Base-by-base conservation (phyloP, 2,329 filamentous ascomycete species). In the Cercospora brassicicola region DNA sequence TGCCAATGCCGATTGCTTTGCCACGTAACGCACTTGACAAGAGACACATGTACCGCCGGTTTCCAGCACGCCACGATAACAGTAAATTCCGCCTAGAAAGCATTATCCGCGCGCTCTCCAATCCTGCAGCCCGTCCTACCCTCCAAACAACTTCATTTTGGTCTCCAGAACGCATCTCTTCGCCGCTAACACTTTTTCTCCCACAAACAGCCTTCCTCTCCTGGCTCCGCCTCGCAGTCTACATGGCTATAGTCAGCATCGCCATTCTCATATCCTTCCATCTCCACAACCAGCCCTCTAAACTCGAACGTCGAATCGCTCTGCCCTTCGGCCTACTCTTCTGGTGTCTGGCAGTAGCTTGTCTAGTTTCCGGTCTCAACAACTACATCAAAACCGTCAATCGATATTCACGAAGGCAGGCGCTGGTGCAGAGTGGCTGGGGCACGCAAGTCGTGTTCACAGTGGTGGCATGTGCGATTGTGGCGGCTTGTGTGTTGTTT, bases 261-360 rank as follows among this genome's bases (percentile, higher is more conserved):
- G 94, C 95, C 61, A 97, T 99, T 73, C 89, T 96, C 9, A 85
- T 97, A 61, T 96, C 92, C 13, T 99, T 99, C 79, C 94, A 99
- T 77, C 85, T 99, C 60, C 94, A 93, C 76, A 84, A 84, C 18
- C 81, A 89, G 74, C 92, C 95, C 0, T 87, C 88, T 0, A 76
- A 82, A 0, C 79, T 92, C 13, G 95, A 99, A 82, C 83, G 88
- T 68, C 87, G 86, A 53, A 89, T 97, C 80, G 90, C 95, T 0
- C 85, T 91, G 69, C 95, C 95, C 0, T 86, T 99, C 1, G 95
- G 95, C 0, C 84, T 93, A 56, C 82, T 97, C 26, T 99, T 99
- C 81, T 98, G 94, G 94, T 72, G 88, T 0, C 84, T 99, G 4
- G 89, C 91, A 10, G 79, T 96, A 1, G 84, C 88, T n/a, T 96